Evolutionary conservation across 2,329 filamentous ascomycete species (phyloP).

Genomic region (Westerdykella sp.): DNA sequence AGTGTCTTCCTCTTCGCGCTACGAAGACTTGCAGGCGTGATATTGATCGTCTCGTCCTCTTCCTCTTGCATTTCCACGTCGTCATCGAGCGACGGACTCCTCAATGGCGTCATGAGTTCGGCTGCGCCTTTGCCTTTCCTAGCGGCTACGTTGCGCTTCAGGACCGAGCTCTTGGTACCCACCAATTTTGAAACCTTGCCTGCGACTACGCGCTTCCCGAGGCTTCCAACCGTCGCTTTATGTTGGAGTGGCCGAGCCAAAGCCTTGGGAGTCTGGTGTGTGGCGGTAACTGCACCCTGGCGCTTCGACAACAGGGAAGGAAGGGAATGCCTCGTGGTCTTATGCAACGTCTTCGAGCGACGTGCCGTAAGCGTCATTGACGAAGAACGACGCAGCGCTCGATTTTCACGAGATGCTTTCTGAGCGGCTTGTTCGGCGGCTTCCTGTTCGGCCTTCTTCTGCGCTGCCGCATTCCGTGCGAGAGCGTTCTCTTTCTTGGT

Average conservation of each 20-base stretch:
- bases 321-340: slow-evolving; percentile 3
- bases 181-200: too few relatives aligned
- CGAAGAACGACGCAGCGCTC: slow-evolving; percentile 24
- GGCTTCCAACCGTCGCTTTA: slow-evolving; percentile 6
- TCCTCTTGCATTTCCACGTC: not conserved
- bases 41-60: slow-evolving; percentile 24
- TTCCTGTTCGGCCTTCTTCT: slow-evolving; percentile 21
- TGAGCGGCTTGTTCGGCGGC: slow-evolving; percentile 25
- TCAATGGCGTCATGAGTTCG: not conserved
- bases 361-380: slow-evolving; percentile 8
- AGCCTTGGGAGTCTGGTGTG: slow-evolving; percentile 10
- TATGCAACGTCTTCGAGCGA: slow-evolving; percentile 6
- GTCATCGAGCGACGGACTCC: not conserved
- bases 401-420: slow-evolving; percentile 27
- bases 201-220: too few relatives aligned
- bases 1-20: slow-evolving; percentile 20
- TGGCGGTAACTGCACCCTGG: slow-evolving; percentile 11
- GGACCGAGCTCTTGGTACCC: too few relatives aligned
- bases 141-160: slow-evolving; percentile 6
- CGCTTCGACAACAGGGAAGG: slow-evolving; percentile 3
- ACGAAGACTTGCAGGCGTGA: slow-evolving; percentile 33
- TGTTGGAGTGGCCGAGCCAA: slow-evolving; percentile 17
- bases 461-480: slow-evolving; percentile 15
- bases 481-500: slow-evolving; percentile 23
- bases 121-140: slow-evolving; percentile 4